Evolutionary conservation across 257 asterid species (phyloP).

Genomic region (Agastache rugosa): DNA sequence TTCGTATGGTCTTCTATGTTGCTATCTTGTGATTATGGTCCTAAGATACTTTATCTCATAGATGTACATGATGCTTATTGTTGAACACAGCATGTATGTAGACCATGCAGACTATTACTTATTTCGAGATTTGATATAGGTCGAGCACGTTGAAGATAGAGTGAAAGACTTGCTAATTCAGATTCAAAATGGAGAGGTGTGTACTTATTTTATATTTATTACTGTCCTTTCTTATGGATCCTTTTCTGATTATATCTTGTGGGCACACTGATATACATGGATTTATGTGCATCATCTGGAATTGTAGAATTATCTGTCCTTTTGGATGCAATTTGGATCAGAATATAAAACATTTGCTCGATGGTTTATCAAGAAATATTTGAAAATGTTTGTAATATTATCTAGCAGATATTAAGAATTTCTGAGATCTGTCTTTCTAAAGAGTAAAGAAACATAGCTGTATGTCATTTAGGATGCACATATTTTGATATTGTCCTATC

Average conservation of each 20-base stretch:
- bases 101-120: too few relatives aligned
- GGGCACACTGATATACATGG: neutral
- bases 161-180: conserved; percentile 64
- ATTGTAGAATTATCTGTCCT: conserved; percentile 1
- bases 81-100: too few relatives aligned
- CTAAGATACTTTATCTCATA: neutral
- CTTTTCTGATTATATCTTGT: conserved; percentile 6
- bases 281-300: neutral
- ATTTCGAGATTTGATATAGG: conserved; percentile 49
- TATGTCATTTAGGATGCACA: neutral
- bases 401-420: neutral
- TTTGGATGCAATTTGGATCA: conserved; percentile 8
- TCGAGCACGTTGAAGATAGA: conserved; percentile 71
- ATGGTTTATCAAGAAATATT: conserved; percentile 13
- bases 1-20: neutral
- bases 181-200: conserved; percentile 79
- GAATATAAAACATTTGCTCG: neutral
- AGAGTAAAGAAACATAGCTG: neutral
- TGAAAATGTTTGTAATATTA: neutral
- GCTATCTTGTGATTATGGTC: neutral
- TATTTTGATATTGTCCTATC: neutral
- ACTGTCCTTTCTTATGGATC: conserved; percentile 11
- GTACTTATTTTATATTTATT: conserved; percentile 30
- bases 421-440: neutral
- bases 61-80: neutral